Percentiles rank a stretch among this genome's conserved stretches.
These are phyloP conservation scores for Amauroascus niger DNA, from an alignment of 2,329 filamentous ascomycete species.

Conservation along the genomic window DNA sequence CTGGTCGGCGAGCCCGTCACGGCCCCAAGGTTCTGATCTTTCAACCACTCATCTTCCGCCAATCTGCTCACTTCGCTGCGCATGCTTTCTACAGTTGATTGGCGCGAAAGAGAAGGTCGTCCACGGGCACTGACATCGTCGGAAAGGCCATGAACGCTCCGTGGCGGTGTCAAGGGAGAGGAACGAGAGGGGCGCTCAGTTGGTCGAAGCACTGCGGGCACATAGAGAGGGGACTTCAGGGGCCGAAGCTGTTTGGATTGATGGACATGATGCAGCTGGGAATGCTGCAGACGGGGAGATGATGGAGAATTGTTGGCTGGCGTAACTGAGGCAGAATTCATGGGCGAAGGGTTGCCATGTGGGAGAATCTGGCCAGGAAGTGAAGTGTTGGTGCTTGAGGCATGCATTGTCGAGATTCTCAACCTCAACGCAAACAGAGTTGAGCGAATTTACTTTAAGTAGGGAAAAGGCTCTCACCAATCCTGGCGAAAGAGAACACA, in stretches of 20 bases:
- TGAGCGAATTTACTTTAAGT: not conserved
- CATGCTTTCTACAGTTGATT: slow-evolving; percentile 35
- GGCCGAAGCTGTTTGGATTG: slow-evolving; percentile 50
- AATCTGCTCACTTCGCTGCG: slow-evolving; percentile 39
- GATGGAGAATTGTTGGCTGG: slow-evolving; percentile 47
- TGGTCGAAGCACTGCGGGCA: slow-evolving; percentile 53
- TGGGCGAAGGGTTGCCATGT: slow-evolving; percentile 36
- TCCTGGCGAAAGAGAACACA: too few relatives aligned
- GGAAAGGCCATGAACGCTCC: slow-evolving; percentile 48
- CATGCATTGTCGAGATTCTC: slow-evolving; percentile 14
- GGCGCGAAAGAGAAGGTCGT: slow-evolving; percentile 28
- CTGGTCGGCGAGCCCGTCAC: slow-evolving; percentile 52
- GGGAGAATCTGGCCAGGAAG: slow-evolving; percentile 28
- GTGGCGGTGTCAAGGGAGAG: slow-evolving; percentile 41
- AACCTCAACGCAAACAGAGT: not conserved
- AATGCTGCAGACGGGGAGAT: slow-evolving; percentile 39
- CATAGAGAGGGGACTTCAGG: slow-evolving; percentile 52
- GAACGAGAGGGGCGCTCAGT: slow-evolving; percentile 45
- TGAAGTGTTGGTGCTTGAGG: slow-evolving; percentile 11
- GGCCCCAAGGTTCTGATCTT: slow-evolving; percentile 44
- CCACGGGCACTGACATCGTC: slow-evolving; percentile 36
- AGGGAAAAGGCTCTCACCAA: too few relatives aligned
- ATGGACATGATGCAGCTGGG: slow-evolving; percentile 25
- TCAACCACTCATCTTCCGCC: slow-evolving; percentile 45
- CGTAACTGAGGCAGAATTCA: slow-evolving; percentile 41